Conservation (phyloP, 1,139 yeast genomes). For the Nadsonia starkeyi-henricii region DNA sequence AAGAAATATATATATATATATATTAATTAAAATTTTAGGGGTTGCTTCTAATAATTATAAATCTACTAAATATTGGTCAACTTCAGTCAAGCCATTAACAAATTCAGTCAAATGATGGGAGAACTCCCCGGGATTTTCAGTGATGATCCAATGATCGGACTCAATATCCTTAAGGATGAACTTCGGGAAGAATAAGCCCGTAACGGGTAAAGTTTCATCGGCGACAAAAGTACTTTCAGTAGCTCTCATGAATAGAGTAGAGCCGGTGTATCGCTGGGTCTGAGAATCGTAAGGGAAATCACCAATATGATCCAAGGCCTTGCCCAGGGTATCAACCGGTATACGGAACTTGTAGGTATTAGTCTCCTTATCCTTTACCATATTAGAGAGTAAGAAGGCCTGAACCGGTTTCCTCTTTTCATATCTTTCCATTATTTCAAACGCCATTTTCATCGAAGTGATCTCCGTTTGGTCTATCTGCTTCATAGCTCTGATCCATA, state of each 20-base stretch:
- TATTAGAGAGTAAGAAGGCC: slow-evolving; percentile 65
- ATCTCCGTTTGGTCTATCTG: slow-evolving; percentile 31
- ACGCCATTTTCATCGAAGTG: slow-evolving; percentile 52
- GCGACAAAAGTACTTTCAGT: slow-evolving; percentile 65
- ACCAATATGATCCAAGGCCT: slow-evolving; percentile 42
- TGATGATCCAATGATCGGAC: slow-evolving; percentile 85
- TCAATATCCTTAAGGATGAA: slow-evolving; percentile 64
- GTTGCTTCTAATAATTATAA: too few species aligned
- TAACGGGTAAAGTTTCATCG: slow-evolving; percentile 65
- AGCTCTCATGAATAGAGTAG: slow-evolving; percentile 71
- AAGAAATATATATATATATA: too few species aligned
- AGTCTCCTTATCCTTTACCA: slow-evolving; percentile 27
- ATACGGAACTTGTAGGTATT: slow-evolving; percentile 33
- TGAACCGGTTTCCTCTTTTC: slow-evolving; percentile 52
- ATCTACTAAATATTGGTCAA: too few species aligned
- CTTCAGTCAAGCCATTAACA: background rate
- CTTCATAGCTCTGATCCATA: slow-evolving; percentile 50
- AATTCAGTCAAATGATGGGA: background rate
- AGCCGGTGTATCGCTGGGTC: slow-evolving; percentile 48
- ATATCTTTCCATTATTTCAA: slow-evolving; percentile 42
- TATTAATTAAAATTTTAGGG: too few species aligned
- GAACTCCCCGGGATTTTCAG: slow-evolving; percentile 65
- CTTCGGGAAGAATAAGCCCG: slow-evolving; percentile 67
- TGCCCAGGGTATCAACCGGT: slow-evolving; percentile 56
- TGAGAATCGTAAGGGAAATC: slow-evolving; percentile 63